Percentiles rank a stretch among this genome's conserved stretches.
Conservation (phyloP, 495 filamentous ascomycete genomes). For the Geoglossum glabrum region DNA sequence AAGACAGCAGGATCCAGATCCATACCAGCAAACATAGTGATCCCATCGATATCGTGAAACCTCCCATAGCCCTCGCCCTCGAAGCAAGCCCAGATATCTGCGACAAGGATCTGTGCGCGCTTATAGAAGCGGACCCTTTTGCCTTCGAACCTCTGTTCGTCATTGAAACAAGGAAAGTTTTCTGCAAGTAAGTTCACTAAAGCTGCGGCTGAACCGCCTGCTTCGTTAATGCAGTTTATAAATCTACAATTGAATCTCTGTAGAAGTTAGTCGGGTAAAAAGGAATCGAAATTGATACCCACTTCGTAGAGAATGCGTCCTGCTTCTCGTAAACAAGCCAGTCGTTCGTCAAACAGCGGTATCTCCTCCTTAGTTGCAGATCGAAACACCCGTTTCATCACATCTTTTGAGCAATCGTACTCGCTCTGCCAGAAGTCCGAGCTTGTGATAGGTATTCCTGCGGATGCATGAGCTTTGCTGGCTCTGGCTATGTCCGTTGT, state of each 20-base stretch:
- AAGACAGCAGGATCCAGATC: neutral
- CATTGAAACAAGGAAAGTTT: constrained; percentile 71
- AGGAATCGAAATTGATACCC: constrained; percentile 15
- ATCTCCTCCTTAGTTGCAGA: constrained; percentile 75
- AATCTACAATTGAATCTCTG: constrained; percentile 67
- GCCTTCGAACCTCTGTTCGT: constrained; percentile 52
- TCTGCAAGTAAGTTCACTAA: constrained; percentile 66
- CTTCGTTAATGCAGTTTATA: constrained; percentile 49
- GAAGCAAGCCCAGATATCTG: constrained; percentile 38
- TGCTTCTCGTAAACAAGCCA: constrained; percentile 66
- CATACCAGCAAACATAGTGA: constrained; percentile 86
- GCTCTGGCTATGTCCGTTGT: neutral
- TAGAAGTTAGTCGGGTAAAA: neutral
- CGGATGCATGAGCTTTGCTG: constrained; percentile 5
- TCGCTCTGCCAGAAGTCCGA: constrained; percentile 74
- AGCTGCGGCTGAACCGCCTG: constrained; percentile 58
- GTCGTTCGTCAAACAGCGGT: constrained; percentile 59
- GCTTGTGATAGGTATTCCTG: constrained; percentile 75
- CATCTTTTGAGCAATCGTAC: constrained; percentile 51
- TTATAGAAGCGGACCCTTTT: constrained; percentile 70
- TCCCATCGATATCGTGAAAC: constrained; percentile 82
- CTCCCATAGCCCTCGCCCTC: constrained; percentile 31
- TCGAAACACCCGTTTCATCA: constrained; percentile 60
- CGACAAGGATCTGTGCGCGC: constrained; percentile 85
- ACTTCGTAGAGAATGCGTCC: constrained; percentile 71